Evolutionary conservation across 202 grass and related monocot genomes (phyloP).

Genomic region (Setaria viridis): DNA sequence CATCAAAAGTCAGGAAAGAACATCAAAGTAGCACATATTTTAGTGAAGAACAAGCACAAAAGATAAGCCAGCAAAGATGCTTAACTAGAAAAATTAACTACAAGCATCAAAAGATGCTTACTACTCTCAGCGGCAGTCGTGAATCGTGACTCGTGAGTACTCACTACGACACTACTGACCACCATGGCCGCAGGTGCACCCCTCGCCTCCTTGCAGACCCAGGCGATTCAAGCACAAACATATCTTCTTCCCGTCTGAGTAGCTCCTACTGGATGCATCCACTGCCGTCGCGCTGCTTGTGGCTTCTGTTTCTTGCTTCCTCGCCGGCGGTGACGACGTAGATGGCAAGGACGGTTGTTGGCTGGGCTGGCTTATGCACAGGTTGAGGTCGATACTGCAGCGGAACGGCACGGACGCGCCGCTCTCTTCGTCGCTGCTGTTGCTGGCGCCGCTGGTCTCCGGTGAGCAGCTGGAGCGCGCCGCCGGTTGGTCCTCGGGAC

Average conservation of each 20-base stretch:
- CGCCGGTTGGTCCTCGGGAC: not conserved
- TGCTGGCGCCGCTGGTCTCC: constrained; percentile 17
- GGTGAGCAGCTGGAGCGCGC: constrained; percentile 27
- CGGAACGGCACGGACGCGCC: not conserved
- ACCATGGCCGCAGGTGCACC: not conserved
- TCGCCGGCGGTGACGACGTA: not conserved
- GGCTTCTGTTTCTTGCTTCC: not conserved
- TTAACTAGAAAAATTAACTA: not conserved
- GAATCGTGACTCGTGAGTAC: too few relatives aligned
- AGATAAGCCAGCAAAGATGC: not conserved
- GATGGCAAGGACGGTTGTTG: not conserved
- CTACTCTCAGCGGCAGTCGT: too few relatives aligned
- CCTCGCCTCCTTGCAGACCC: not conserved
- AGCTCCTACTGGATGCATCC: not conserved
- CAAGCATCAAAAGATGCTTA: too few relatives aligned
- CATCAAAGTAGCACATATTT: not conserved
- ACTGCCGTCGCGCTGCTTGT: not conserved
- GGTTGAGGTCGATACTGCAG: not conserved
- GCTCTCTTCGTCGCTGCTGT: constrained; percentile 44
- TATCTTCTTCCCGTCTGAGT: not conserved
- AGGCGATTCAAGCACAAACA: not conserved
- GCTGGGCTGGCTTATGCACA: not conserved
- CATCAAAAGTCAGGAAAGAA: constrained; percentile 14
- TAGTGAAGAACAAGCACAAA: not conserved
- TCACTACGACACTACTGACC: not conserved